A percentile compares a stretch with the other conserved stretches of the same genome.
These are phyloP conservation scores for Calocybe indica DNA, from an alignment of 768 basidiomycete species.

Conservation along the genomic window DNA sequence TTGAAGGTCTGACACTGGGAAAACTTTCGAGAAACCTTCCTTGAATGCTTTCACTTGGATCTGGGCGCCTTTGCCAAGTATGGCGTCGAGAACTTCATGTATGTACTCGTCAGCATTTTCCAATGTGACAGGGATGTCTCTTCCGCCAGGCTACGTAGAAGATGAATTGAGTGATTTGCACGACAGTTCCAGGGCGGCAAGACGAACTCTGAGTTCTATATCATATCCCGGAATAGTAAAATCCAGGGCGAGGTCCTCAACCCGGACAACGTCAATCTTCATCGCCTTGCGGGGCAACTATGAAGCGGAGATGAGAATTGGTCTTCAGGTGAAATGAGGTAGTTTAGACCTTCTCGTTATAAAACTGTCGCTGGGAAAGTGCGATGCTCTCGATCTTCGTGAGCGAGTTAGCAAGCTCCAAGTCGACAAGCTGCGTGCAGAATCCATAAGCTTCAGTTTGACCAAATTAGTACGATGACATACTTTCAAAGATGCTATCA, in stretches of 20 bases:
- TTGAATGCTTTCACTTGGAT: slow-evolving; percentile 87
- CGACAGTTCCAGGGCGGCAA: background rate
- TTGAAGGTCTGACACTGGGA: slow-evolving; percentile 85
- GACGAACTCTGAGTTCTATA: slow-evolving; percentile 77
- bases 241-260: slow-evolving; percentile 90
- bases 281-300: slow-evolving; percentile 53
- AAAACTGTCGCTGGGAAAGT: slow-evolving; percentile 29
- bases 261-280: slow-evolving; percentile 52
- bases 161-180: background rate
- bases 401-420: slow-evolving; percentile 80
- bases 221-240: slow-evolving; percentile 97
- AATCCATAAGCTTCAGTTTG: slow-evolving; percentile 4
- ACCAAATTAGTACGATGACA: slow-evolving; percentile 9
- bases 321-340: background rate
- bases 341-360: slow-evolving; percentile 48
- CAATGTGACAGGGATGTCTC: slow-evolving; percentile 73
- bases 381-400: slow-evolving; percentile 71
- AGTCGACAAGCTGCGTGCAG: slow-evolving; percentile 65
- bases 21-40: slow-evolving; percentile 94
- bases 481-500: slow-evolving; percentile 79
- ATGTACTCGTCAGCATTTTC: slow-evolving; percentile 90
- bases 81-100: slow-evolving; percentile 78
- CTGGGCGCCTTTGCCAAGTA: slow-evolving; percentile 74
- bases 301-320: slow-evolving; percentile 1
- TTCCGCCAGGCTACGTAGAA: slow-evolving; percentile 61